Percentiles rank a stretch among this genome's conserved stretches.
Conservation (phyloP, 1,284 basidiomycete genomes). For the Fomes fomentarius region DNA sequence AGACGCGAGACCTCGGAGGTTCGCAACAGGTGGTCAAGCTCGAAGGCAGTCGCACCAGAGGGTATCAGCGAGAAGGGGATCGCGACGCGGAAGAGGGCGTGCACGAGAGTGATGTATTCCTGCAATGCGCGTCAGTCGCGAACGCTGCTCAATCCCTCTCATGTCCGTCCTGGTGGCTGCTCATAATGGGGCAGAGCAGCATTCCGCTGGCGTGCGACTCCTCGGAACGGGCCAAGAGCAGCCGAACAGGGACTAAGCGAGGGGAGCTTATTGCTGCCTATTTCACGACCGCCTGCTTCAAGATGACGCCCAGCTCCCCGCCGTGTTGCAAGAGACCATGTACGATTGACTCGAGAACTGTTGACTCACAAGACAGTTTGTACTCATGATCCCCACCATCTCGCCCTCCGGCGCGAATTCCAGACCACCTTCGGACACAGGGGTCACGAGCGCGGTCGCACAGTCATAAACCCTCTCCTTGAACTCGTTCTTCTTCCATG, state of each 20-base stretch:
- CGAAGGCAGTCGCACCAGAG: conserved; percentile 65
- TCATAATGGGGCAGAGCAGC: too few relatives aligned
- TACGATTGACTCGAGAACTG: neutral
- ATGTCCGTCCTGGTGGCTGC: too few relatives aligned
- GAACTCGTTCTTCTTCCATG: conserved; percentile 51
- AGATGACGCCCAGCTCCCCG: too few relatives aligned
- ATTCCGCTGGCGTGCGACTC: too few relatives aligned
- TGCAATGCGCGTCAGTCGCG: conserved; percentile 29
- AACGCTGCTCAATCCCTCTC: too few relatives aligned
- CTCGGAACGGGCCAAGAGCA: too few relatives aligned
- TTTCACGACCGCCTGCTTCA: too few relatives aligned
- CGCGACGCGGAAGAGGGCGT: conserved; percentile 57
- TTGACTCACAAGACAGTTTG: conserved; percentile 63
- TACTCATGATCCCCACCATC: conserved; percentile 68
- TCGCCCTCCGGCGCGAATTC: conserved; percentile 54
- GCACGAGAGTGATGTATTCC: conserved; percentile 65
- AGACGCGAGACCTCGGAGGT: conserved; percentile 58
- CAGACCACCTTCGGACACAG: conserved; percentile 53
- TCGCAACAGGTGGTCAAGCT: conserved; percentile 60
- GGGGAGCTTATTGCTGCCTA: too few relatives aligned
- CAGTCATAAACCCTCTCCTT: conserved; percentile 52
- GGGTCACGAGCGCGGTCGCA: conserved; percentile 57
- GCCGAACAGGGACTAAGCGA: too few relatives aligned
- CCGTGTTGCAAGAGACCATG: too few relatives aligned
- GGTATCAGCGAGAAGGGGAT: conserved; percentile 68